Base-by-base conservation (phyloP, 768 basidiomycete species). In the Auricularia sp. region DNA sequence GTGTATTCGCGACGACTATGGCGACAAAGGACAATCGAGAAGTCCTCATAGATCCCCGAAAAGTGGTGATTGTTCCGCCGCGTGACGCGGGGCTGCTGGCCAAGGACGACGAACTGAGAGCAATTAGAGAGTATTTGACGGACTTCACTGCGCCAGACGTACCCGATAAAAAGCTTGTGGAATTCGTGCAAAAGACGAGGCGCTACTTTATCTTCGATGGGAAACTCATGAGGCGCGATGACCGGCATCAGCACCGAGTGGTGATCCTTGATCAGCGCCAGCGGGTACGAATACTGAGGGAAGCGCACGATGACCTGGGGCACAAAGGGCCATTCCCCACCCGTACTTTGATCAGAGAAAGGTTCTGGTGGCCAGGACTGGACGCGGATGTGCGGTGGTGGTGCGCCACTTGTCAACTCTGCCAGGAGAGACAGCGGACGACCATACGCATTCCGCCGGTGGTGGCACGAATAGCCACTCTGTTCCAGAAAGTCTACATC, bases 281-380 rank as follows among this genome's bases (percentile, higher is more conserved):
- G 0, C 37, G 68, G 1, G 54, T 21, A 1, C 37, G n/a, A 0
- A 44, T 69, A n/a, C 59, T 72, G 0, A 35, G 14, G 2, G 61
- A 63, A 34, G 62, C 58, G 0, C 64, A 62, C 11, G 64, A 67
- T 11, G 35, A 61, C 29, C 44, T 62, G n/a, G 56, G 45, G 2
- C 63, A 47, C 13, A 61, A 64, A n/a, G 62, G 24, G 24, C 42
- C 63, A 5, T 65, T 64, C 29, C 21, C 34, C 2, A 68, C 66
- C 3, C 18, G 36, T 24, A 42, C 37, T 0, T 29, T 16, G 2
- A 24, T 77, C 2, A 10, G 37, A 0, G 62, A 72, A 10, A 34
- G 68, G 1, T 75, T 74, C 58, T 77, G 71, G 74, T 73, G 77
- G 71, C 74, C 75, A 0, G 58, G 69, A 0, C 64, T 77, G 1